These are phyloP conservation scores for Antrodiella citrinella DNA, from an alignment of 768 basidiomycete genomes.

Conservation along the genomic window DNA sequence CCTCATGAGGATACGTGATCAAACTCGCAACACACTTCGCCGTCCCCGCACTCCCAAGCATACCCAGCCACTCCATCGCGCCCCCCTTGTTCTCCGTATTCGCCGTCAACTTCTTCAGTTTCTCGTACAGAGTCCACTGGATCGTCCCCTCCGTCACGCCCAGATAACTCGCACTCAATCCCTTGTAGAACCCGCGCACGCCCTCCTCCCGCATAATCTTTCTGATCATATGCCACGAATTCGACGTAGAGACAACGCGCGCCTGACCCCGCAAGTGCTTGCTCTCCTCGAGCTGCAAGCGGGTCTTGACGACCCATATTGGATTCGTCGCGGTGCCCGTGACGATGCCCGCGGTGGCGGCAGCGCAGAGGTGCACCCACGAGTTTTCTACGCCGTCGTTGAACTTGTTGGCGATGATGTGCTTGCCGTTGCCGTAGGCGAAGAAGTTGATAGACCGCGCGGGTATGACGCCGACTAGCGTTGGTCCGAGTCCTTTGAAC, in stretches of 20 bases:
- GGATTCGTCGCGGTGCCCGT: conserved; percentile 94
- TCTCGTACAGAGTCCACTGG: conserved; percentile 96
- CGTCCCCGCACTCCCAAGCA: conserved; percentile 84
- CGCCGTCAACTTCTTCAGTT: conserved; percentile 65
- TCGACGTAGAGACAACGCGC: not conserved
- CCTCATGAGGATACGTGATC: conserved; percentile 98
- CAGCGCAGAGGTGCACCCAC: conserved; percentile 78
- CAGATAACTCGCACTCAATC: conserved; percentile 88
- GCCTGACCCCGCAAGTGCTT: not conserved
- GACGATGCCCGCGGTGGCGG: conserved; percentile 75
- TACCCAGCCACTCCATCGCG: conserved; percentile 61
- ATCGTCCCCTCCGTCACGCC: conserved; percentile 96
- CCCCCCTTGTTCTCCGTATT: conserved; percentile 49
- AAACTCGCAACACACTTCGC: conserved; percentile 92
- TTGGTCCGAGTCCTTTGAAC: conserved; percentile 92
- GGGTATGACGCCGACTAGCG: conserved; percentile 89
- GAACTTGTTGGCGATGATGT: conserved; percentile 75
- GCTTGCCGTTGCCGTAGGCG: conserved; percentile 95
- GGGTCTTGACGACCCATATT: conserved; percentile 99
- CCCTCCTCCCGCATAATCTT: conserved; percentile 80
- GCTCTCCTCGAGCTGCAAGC: conserved; percentile 65
- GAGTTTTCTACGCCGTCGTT: conserved; percentile 77
- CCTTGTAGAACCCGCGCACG: conserved; percentile 86
- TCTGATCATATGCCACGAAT: conserved; percentile 52
- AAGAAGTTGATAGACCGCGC: conserved; percentile 98